Conservation (phyloP, 2,329 filamentous ascomycete species). For the Tolypocladium sp. region DNA sequence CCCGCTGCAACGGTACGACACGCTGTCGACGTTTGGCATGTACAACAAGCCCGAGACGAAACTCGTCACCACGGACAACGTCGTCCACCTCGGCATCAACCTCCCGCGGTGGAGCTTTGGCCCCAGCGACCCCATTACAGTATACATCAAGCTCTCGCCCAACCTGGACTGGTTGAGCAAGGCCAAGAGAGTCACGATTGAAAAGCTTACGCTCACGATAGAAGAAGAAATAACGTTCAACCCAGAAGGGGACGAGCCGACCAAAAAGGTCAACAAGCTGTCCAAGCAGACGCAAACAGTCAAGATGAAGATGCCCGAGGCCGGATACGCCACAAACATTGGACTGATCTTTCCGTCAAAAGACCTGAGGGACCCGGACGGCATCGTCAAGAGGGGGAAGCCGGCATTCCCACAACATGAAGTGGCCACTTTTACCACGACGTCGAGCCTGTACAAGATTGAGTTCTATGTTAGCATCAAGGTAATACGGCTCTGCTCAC, state of each 20-base stretch:
- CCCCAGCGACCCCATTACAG: slow-evolving; percentile 86
- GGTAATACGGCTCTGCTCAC: slow-evolving; percentile 38
- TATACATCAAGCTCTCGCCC: slow-evolving; percentile 89
- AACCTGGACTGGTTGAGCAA: slow-evolving; percentile 89
- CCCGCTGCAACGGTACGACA: slow-evolving; percentile 88
- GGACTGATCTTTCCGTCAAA: slow-evolving; percentile 86
- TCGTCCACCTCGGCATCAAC: slow-evolving; percentile 86
- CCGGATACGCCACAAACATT: slow-evolving; percentile 87
- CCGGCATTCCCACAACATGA: slow-evolving; percentile 83
- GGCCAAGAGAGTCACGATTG: slow-evolving; percentile 83
- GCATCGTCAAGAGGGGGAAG: slow-evolving; percentile 76
- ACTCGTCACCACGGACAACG: slow-evolving; percentile 76
- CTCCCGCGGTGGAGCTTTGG: slow-evolving; percentile 95
- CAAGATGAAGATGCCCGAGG: slow-evolving; percentile 77
- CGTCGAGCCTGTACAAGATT: slow-evolving; percentile 92
- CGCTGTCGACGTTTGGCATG: slow-evolving; percentile 96
- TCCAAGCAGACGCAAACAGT: slow-evolving; percentile 76
- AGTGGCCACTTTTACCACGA: slow-evolving; percentile 85
- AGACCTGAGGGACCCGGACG: slow-evolving; percentile 78
- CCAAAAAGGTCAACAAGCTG: slow-evolving; percentile 79
- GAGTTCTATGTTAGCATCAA: slow-evolving; percentile 95
- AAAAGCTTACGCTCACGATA: slow-evolving; percentile 86
- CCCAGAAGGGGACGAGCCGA: slow-evolving; percentile 90
- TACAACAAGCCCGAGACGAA: slow-evolving; percentile 93
- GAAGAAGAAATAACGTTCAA: slow-evolving; percentile 99